Conservation (phyloP, 306 rosid genomes). For the Quercus wislizeni region DNA sequence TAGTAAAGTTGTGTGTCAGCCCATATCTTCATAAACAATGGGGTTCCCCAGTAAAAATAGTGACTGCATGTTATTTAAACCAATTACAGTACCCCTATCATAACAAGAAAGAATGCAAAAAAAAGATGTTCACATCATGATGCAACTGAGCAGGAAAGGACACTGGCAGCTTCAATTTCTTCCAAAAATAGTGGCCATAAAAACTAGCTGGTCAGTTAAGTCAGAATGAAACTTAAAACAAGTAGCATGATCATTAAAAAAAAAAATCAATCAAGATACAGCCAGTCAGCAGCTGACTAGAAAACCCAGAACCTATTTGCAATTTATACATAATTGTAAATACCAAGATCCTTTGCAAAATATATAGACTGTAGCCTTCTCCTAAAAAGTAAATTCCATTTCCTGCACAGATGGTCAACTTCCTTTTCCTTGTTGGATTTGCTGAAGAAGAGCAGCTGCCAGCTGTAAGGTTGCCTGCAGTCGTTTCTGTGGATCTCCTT, state of each 20-base stretch:
- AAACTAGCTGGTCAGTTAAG: not conserved
- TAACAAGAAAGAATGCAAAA: not conserved
- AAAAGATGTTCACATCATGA: not conserved
- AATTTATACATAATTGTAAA: not conserved
- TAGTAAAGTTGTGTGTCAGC: not conserved
- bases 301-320: not conserved
- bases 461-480: constrained; percentile 90
- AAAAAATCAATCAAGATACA: not conserved
- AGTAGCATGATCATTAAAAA: not conserved
- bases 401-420: constrained; percentile 31
- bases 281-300: not conserved
- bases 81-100: not conserved
- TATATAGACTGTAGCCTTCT: not conserved
- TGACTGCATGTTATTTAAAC: not conserved
- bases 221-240: not conserved
- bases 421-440: constrained; percentile 86
- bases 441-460: constrained; percentile 94
- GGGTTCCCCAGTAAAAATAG: too few species aligned
- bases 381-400: not conserved
- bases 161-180: not conserved
- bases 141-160: not conserved
- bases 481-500: constrained; percentile 81
- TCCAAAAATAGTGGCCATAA: not conserved
- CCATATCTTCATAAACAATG: not conserved
- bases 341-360: not conserved